Evolutionary conservation across 805 yeast species (phyloP).

Genomic region (Wickerhamiella galacta): DNA sequence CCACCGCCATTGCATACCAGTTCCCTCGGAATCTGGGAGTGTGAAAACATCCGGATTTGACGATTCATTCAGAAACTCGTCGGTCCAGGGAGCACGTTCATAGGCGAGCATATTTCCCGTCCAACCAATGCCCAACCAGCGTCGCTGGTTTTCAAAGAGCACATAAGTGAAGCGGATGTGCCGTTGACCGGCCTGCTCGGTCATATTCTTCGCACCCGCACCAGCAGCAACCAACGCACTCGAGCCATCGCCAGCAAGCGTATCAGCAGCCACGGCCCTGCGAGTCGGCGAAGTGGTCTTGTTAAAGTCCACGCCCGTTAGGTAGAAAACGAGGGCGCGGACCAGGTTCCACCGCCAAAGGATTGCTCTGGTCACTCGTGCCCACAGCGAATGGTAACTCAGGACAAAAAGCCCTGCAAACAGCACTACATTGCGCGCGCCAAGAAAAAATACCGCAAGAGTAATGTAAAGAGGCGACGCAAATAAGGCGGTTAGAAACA

Average conservation of each 20-base stretch:
- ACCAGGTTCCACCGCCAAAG: slow-evolving; percentile 69
- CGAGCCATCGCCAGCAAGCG: not conserved
- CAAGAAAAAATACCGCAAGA: slow-evolving; percentile 45
- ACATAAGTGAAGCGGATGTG: slow-evolving; percentile 56
- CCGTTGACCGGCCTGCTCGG: not conserved
- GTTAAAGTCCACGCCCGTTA: slow-evolving; percentile 47
- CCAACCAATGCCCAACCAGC: slow-evolving; percentile 98
- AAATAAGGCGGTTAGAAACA: slow-evolving; percentile 69
- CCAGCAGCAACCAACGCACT: not conserved
- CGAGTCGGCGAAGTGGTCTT: too few species aligned
- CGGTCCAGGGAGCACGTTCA: slow-evolving; percentile 95
- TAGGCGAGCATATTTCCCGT: slow-evolving; percentile 78
- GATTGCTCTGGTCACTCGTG: slow-evolving; percentile 64
- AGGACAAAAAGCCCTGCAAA: slow-evolving; percentile 42
- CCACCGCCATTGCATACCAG: slow-evolving; percentile 85
- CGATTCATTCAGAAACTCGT: slow-evolving; percentile 78
- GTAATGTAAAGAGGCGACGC: slow-evolving; percentile 73
- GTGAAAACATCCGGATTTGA: slow-evolving; percentile 61
- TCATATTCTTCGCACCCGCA: not conserved
- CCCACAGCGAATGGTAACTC: slow-evolving; percentile 76
- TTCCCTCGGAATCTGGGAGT: slow-evolving; percentile 53
- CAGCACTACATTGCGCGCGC: slow-evolving; percentile 53
- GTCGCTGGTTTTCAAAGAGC: slow-evolving; percentile 82
- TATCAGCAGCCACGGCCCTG: too few species aligned
- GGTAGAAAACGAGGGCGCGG: slow-evolving; percentile 55